phyloP scores from a whole-genome alignment of 257 asterid genomes.

The Scutellaria barbata region DNA sequence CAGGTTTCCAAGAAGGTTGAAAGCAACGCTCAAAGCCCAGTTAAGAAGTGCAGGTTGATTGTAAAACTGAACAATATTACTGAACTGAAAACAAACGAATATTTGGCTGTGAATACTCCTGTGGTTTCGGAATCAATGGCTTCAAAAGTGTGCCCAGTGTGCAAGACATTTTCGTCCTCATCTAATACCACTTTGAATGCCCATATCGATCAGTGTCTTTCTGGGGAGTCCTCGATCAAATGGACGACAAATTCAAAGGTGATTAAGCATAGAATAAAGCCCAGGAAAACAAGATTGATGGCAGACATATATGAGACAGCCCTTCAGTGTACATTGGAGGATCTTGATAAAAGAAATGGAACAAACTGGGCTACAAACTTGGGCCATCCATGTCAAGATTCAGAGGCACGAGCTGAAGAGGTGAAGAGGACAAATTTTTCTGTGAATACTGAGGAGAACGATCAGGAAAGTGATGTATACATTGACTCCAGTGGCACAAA shows the following conservation, averaged over 20 bases:
- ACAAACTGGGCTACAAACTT: conserved; percentile 70
- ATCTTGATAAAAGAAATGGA: conserved; percentile 90
- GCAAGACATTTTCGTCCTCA: conserved; percentile 88
- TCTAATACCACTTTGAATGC: conserved; percentile 98
- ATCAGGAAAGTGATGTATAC: conserved; percentile 69
- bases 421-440: conserved; percentile 39
- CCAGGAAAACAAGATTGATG: conserved; percentile 71
- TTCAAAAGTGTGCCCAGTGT: conserved; percentile 94
- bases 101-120: conserved; percentile 41
- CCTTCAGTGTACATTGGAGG: conserved; percentile 72
- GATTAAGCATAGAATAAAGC: conserved; percentile 72
- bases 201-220: conserved; percentile 94
- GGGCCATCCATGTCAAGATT: conserved; percentile 47
- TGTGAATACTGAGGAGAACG: conserved; percentile 43
- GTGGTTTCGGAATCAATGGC: conserved; percentile 72
- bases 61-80: conserved; percentile 50
- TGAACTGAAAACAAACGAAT: conserved; percentile 52
- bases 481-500: conserved; percentile 83
- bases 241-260: conserved; percentile 52
- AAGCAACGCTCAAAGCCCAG: conserved; percentile 40
- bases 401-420: conserved; percentile 43
- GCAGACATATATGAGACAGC: conserved; percentile 81
- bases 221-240: conserved; percentile 61
- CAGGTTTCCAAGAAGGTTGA: conserved; percentile 43
- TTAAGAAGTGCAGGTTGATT: conserved; percentile 66